These are phyloP conservation scores for Oxytropis ochrocephala DNA, from an alignment of 306 rosid genomes.

Conservation along the genomic window DNA sequence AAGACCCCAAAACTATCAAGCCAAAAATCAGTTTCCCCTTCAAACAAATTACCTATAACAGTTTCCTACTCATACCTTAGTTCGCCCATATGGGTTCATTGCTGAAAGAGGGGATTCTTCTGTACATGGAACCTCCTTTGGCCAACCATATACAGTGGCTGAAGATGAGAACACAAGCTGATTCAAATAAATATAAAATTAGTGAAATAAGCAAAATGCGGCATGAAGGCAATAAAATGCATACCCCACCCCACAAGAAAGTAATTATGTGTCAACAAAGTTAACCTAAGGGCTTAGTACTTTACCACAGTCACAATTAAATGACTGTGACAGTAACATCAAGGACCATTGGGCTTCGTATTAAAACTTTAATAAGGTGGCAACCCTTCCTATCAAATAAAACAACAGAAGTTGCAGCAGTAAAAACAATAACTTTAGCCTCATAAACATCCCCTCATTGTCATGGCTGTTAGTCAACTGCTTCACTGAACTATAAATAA, in stretches of 20 bases:
- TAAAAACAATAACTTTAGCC: not conserved
- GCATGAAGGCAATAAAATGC: not conserved
- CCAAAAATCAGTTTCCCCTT: not conserved
- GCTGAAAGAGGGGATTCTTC: conserved; percentile 90
- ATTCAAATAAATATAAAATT: conserved; percentile 19
- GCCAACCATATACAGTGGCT: conserved; percentile 99
- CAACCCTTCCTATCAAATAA: not conserved
- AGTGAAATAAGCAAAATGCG: conserved; percentile 9
- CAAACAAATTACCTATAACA: not conserved
- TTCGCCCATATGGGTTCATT: conserved; percentile 90
- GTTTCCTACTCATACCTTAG: conserved; percentile 56
- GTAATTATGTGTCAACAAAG: not conserved
- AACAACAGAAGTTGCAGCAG: not conserved
- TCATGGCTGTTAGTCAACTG: not conserved
- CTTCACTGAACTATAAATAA: not conserved
- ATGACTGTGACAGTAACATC: not conserved
- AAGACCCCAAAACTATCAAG: not conserved
- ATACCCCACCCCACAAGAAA: not conserved
- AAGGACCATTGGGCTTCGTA: not conserved
- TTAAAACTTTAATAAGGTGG: not conserved
- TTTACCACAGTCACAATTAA: not conserved
- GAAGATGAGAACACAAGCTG: conserved; percentile 99
- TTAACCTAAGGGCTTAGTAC: not conserved
- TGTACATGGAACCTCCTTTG: conserved; percentile 98
- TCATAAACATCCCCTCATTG: not conserved